A percentile compares a stretch with the other conserved stretches of the same genome.
Evolutionary conservation across 441 rosid species (phyloP).

Genomic region (Omphalea diandra): DNA sequence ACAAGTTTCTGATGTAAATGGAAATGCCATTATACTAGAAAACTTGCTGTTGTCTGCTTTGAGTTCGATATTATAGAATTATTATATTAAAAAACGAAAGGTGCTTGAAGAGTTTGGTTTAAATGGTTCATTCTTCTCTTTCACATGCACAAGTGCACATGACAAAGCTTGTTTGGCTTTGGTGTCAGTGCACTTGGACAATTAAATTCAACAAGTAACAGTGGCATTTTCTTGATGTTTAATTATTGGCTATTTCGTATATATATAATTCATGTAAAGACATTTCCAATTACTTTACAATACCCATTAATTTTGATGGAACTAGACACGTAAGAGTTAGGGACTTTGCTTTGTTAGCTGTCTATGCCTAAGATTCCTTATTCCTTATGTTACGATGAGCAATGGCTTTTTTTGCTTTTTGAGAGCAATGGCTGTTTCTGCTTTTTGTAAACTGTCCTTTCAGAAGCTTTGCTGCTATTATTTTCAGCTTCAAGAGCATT

Average conservation of each 20-base stretch:
- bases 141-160: neutral
- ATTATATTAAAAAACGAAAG: too few relatives aligned
- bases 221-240: too few relatives aligned
- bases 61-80: too few relatives aligned
- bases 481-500: slow-evolving; percentile 66
- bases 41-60: too few relatives aligned
- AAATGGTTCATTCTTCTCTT: too few relatives aligned
- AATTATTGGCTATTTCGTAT: too few relatives aligned
- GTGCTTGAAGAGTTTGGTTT: too few relatives aligned
- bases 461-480: neutral
- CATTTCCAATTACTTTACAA: neutral
- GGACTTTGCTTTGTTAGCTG: neutral
- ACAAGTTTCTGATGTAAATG: too few relatives aligned
- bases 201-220: too few relatives aligned
- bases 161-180: slow-evolving; percentile 3
- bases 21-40: too few relatives aligned
- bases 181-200: neutral
- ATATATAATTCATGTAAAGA: neutral
- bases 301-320: neutral
- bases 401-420: too few relatives aligned
- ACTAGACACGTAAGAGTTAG: neutral
- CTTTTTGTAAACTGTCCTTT: neutral
- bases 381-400: too few relatives aligned
- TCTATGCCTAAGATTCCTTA: neutral
- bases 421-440: neutral